A percentile compares a stretch with the other conserved stretches of the same genome.
phyloP scores from a whole-genome alignment of 495 filamentous ascomycete species.

The Cetradonia linearis region DNA sequence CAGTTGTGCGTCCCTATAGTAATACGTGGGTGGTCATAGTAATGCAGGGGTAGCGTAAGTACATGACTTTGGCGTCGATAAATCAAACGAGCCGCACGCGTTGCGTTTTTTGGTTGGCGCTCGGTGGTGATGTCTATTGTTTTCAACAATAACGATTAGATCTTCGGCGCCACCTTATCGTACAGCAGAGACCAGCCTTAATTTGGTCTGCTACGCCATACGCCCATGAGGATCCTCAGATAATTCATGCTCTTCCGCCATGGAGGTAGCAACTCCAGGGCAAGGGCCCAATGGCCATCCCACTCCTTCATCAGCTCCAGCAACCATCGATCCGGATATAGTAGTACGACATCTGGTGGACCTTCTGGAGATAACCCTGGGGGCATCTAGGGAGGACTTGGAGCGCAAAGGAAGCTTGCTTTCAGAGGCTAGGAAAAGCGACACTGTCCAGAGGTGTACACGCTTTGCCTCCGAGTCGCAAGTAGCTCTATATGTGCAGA shows the following conservation, averaged over 20 bases:
- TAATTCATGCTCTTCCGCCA: slow-evolving; percentile 25
- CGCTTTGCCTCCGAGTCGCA: slow-evolving; percentile 84
- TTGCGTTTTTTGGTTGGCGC: slow-evolving; percentile 8
- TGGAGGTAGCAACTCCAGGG: slow-evolving; percentile 44
- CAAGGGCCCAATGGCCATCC: slow-evolving; percentile 40
- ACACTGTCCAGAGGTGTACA: slow-evolving; percentile 77
- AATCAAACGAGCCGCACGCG: slow-evolving; percentile 3
- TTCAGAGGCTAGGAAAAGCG: slow-evolving; percentile 53
- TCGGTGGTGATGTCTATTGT: background rate
- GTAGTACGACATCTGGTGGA: slow-evolving; percentile 71
- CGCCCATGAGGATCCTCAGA: slow-evolving; percentile 14
- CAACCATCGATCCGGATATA: slow-evolving; percentile 45
- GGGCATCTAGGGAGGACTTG: slow-evolving; percentile 70
- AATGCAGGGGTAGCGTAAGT: background rate
- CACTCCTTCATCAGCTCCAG: slow-evolving; percentile 32
- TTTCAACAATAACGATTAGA: slow-evolving; percentile 5
- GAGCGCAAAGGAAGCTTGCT: slow-evolving; percentile 72
- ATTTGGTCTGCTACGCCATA: slow-evolving; percentile 12
- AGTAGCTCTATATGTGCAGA: slow-evolving; percentile 79
- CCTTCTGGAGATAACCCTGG: slow-evolving; percentile 74
- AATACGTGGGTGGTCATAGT: background rate
- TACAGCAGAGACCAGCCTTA: background rate
- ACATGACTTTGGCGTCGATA: background rate
- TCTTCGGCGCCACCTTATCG: background rate
- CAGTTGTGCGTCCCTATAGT: background rate